Conservation (phyloP, 495 filamentous ascomycete genomes). For the Penicillium nucicola region DNA sequence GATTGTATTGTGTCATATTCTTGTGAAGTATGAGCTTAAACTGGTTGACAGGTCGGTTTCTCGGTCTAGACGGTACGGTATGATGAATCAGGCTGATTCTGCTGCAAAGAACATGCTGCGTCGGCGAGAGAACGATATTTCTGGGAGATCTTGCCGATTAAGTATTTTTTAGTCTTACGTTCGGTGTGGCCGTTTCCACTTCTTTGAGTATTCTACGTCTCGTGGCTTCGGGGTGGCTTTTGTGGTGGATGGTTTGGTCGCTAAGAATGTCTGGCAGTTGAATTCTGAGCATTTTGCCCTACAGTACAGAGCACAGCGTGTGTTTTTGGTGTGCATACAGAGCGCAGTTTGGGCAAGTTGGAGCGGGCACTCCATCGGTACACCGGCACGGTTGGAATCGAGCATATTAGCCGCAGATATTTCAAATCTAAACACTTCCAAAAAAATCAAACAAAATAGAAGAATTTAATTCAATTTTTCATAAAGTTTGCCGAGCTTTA, state of each 20-base stretch:
- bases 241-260: neutral
- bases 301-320: too few species aligned
- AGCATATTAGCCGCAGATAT: too few species aligned
- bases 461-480: too few species aligned
- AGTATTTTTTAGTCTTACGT: too few species aligned
- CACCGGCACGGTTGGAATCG: too few species aligned
- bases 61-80: neutral
- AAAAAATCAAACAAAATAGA: too few species aligned
- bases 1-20: slow-evolving; percentile 25
- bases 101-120: neutral
- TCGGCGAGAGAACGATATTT: neutral
- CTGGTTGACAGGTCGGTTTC: neutral
- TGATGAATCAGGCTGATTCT: neutral
- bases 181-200: neutral
- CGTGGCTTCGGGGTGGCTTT: neutral
- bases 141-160: neutral
- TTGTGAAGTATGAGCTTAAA: slow-evolving; percentile 48
- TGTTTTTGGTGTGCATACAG: too few species aligned
- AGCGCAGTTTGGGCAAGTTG: too few species aligned
- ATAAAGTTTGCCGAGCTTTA: too few species aligned
- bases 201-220: neutral
- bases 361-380: too few species aligned
- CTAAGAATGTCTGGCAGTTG: neutral
- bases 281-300: too few species aligned
- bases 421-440: too few species aligned